A percentile compares a stretch with the other conserved stretches of the same genome.
phyloP scores from a whole-genome alignment of 805 yeast species.

The Tetrapisispora arboricola region DNA sequence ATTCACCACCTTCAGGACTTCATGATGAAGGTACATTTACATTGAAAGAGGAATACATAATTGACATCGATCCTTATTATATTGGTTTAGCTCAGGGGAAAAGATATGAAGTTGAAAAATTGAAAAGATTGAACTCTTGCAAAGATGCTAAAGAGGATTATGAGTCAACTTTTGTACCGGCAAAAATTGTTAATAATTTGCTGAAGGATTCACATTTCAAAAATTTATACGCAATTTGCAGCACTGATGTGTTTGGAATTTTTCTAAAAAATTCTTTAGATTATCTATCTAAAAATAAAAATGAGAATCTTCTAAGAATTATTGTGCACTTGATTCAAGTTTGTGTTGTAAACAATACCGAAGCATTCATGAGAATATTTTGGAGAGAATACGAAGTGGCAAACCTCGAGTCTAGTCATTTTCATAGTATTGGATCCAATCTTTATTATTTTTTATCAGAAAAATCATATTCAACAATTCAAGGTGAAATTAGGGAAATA shows the following conservation, averaged over 20 bases:
- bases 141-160: conserved; percentile 30
- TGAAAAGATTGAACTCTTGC: conserved; percentile 43
- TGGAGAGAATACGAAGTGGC: conserved; percentile 30
- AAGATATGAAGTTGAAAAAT: conserved; percentile 71
- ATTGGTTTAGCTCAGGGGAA: conserved; percentile 67
- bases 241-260: conserved; percentile 41
- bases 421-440: conserved; percentile 32
- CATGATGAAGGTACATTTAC: conserved; percentile 56
- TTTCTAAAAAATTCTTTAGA: conserved; percentile 43
- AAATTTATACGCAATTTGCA: conserved; percentile 41
- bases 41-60: conserved; percentile 46
- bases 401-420: conserved; percentile 31
- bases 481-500: conserved; percentile 49
- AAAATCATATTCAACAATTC: conserved; percentile 35
- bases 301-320: conserved; percentile 51
- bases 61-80: conserved; percentile 69
- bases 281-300: conserved; percentile 29
- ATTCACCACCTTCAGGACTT: conserved; percentile 48
- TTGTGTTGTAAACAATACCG: conserved; percentile 36
- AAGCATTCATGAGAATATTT: conserved; percentile 27
- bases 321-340: conserved; percentile 61
- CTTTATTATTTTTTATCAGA: conserved; percentile 34
- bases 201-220: conserved; percentile 33
- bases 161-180: conserved; percentile 47
- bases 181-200: conserved; percentile 32